phyloP scores from a whole-genome alignment of 2,329 filamentous ascomycete species.

The Alternaria sp. region DNA sequence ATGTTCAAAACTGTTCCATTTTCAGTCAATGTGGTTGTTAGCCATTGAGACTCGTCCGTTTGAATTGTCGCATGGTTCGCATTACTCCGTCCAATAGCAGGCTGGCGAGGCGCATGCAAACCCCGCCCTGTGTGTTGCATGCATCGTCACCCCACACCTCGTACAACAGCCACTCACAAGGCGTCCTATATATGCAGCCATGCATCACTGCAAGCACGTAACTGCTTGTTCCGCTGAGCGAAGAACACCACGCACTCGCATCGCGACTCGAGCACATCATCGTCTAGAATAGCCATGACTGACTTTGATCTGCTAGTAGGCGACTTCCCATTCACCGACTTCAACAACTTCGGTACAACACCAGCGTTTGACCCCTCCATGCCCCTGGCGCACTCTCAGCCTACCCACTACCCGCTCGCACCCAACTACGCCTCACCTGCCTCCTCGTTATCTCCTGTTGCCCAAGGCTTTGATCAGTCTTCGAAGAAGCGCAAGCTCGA shows the following conservation, averaged over 20 bases:
- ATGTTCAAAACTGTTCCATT: conserved; percentile 17
- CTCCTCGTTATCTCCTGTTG: conserved; percentile 42
- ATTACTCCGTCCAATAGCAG: conserved; percentile 35
- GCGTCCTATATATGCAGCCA: conserved; percentile 27
- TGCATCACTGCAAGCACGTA: conserved; percentile 48
- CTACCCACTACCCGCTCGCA: conserved; percentile 36
- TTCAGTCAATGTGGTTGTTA: conserved; percentile 18
- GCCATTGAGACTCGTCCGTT: conserved; percentile 18
- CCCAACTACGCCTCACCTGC: conserved; percentile 40
- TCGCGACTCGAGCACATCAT: conserved; percentile 16
- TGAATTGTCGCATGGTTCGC: conserved; percentile 24
- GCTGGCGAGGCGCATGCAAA: conserved; percentile 28
- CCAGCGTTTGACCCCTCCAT: conserved; percentile 46
- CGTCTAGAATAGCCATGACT: conserved; percentile 38
- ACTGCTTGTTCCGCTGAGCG: conserved; percentile 36
- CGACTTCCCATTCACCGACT: conserved; percentile 59
- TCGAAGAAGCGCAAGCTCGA: conserved; percentile 60
- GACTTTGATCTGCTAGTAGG: conserved; percentile 50
- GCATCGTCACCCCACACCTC: conserved; percentile 40
- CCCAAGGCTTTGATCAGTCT: conserved; percentile 38
- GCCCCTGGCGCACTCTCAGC: conserved; percentile 39
- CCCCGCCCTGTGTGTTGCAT: conserved; percentile 39
- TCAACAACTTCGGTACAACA: conserved; percentile 51
- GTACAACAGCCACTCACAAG: conserved; percentile 36
- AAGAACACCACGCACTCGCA: conserved; percentile 24